These are phyloP conservation scores for Diaporthe amygdali DNA, from an alignment of 2,329 filamentous ascomycete species.

Conservation along the genomic window DNA sequence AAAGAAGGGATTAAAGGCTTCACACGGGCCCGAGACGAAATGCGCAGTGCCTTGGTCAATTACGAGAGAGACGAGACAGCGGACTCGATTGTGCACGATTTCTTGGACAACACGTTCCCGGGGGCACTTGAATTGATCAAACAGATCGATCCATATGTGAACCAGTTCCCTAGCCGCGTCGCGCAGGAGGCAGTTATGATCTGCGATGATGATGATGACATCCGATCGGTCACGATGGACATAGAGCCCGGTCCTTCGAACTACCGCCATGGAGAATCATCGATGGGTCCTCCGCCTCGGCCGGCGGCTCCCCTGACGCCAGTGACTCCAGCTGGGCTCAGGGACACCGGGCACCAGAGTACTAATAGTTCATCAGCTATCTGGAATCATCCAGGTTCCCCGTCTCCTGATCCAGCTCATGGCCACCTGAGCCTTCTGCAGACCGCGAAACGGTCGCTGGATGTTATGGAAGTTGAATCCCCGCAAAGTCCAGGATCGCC, in stretches of 20 bases:
- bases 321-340: not conserved
- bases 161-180: not conserved
- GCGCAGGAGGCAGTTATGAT: not conserved
- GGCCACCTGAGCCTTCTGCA: not conserved
- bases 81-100: not conserved
- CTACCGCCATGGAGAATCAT: no score
- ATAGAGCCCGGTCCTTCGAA: not conserved
- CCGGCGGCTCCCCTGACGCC: not conserved
- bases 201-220: not conserved
- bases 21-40: not conserved
- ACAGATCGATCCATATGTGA: not conserved
- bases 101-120: not conserved
- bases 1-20: slow-evolving; percentile 7
- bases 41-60: not conserved
- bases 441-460: not conserved
- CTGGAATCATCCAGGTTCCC: not conserved
- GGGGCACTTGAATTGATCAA: not conserved
- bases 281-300: slow-evolving; percentile 3
- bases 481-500: not conserved
- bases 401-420: not conserved
- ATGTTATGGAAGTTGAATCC: not conserved
- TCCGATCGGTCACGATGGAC: slow-evolving; percentile 5
- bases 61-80: slow-evolving; percentile 9
- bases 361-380: not conserved
- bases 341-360: not conserved